These are phyloP conservation scores for Penicilliopsis zonata DNA, from an alignment of 495 filamentous ascomycete genomes.

Conservation along the genomic window DNA sequence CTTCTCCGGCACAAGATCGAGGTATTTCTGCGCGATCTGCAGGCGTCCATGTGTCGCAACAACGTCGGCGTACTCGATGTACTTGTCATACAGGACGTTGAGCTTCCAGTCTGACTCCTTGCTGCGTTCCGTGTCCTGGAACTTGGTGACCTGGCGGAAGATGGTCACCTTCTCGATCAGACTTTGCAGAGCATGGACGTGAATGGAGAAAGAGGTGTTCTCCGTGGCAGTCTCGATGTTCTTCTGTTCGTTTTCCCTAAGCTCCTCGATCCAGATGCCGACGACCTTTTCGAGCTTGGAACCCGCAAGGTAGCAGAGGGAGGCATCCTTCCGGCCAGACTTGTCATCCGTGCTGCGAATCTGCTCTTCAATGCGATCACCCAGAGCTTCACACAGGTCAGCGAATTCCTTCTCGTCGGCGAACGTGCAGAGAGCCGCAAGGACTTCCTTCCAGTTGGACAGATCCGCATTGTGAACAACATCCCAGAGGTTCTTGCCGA, in stretches of 20 bases:
- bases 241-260: conserved; percentile 68
- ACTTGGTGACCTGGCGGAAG: conserved; percentile 89
- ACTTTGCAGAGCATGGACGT: conserved; percentile 75
- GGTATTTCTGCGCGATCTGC: conserved; percentile 76
- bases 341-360: conserved; percentile 32
- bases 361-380: conserved; percentile 78
- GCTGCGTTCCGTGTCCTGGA: conserved; percentile 63
- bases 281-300: conserved; percentile 97
- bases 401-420: conserved; percentile 82
- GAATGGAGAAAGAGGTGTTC: conserved; percentile 80
- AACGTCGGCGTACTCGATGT: conserved; percentile 93
- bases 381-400: conserved; percentile 92
- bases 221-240: conserved; percentile 52
- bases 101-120: conserved; percentile 78
- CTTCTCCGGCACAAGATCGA: conserved; percentile 72
- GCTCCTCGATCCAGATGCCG: conserved; percentile 80
- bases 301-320: conserved; percentile 90
- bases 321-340: conserved; percentile 68
- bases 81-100: conserved; percentile 79
- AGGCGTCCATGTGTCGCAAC: conserved; percentile 83
- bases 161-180: conserved; percentile 98
- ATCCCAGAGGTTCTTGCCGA: conserved; percentile 97
- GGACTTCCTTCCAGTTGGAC: conserved; percentile 88
- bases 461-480: conserved; percentile 92
- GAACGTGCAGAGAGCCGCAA: conserved; percentile 92